Base-by-base conservation (phyloP, 1,284 basidiomycete genomes). In the Pascua guehoae region DNA sequence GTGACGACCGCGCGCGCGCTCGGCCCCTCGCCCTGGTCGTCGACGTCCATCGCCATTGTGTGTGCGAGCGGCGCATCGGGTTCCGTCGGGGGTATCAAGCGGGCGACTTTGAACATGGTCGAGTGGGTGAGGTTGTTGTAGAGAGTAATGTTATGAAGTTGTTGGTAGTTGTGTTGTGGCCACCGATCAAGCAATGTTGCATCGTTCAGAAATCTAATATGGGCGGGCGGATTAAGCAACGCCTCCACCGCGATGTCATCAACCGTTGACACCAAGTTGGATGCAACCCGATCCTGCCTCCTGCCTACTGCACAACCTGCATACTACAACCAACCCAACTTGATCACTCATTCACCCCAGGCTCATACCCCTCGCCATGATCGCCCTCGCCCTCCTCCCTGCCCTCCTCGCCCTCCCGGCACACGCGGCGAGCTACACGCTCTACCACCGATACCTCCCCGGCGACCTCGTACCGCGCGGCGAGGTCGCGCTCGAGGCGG, bases 31-130 rank as follows among this genome's bases (percentile, higher is more conserved):
- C 63, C 65, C 45, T 69, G 65, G 40, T 65, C 60, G 50, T 54
- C 53, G 37, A 60, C 48, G 32, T 60, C 58, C 58, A 60, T 60
- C 24, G 17, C 51, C 0, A 50, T 16, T 1, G 18, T 24, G 7
- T 43, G 53, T 10, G 60, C 58, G 11, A 53, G 56, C 9, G 54
- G 47, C 18, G 63, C 61, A 7, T 63, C 54, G n/a, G 59, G 53
- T 12, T 59, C 56, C 5, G 62, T 58, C 1, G 58, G 41, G 5
- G 65, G 64, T 8, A 60, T 51, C 18, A 66, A 43, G 11, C 66
- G 59, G 10, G 60, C 58, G n/a, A 73, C 62, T 17, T 60, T 62
- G 60, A 73, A 73, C 71, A 73, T 73, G 54, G 16, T 60, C 53
- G n/a, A 8, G 48, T 14, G 15, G 16, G 16, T 41, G 32, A 24